Evolutionary conservation across 2,329 filamentous ascomycete genomes (phyloP).

Genomic region (Penicillium sp.): DNA sequence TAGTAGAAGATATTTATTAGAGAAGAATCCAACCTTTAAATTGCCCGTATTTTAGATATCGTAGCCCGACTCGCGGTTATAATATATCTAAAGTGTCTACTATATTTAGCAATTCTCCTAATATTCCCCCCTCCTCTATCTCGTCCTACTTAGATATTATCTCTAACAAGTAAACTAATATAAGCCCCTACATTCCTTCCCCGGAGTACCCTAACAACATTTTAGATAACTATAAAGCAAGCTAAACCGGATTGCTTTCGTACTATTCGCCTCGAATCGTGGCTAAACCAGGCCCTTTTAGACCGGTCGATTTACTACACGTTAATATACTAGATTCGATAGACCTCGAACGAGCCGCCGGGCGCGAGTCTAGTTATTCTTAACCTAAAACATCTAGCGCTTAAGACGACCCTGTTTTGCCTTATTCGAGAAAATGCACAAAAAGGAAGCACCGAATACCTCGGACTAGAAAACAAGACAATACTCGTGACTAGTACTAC

Average conservation of each 20-base stretch:
- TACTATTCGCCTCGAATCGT: not conserved
- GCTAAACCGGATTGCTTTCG: slow-evolving; percentile 2
- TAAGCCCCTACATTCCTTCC: not conserved
- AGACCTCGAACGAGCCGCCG: slow-evolving; percentile 1
- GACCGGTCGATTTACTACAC: not conserved
- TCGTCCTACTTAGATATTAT: slow-evolving; percentile 1
- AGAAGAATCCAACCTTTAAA: not conserved
- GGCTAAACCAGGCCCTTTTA: not conserved
- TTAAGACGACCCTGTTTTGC: not conserved
- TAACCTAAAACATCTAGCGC: not conserved
- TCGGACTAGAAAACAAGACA: not conserved
- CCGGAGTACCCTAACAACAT: not conserved
- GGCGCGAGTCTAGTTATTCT: not conserved
- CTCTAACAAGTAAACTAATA: not conserved
- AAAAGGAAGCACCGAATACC: not conserved
- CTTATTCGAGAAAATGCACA: not conserved
- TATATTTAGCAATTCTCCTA: not conserved
- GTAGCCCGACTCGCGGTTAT: not conserved
- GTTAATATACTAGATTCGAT: slow-evolving; percentile 2
- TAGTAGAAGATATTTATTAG: not conserved
- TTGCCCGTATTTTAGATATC: not conserved
- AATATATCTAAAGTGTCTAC: not conserved
- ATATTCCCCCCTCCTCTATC: not conserved
- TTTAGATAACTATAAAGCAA: slow-evolving; percentile 3
- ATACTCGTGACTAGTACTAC: not conserved